Evolutionary conservation across 2,329 filamentous ascomycete species (phyloP), one percentile per base, ranked within the genome.

Genomic region (Calonectria leucothoes): DNA sequence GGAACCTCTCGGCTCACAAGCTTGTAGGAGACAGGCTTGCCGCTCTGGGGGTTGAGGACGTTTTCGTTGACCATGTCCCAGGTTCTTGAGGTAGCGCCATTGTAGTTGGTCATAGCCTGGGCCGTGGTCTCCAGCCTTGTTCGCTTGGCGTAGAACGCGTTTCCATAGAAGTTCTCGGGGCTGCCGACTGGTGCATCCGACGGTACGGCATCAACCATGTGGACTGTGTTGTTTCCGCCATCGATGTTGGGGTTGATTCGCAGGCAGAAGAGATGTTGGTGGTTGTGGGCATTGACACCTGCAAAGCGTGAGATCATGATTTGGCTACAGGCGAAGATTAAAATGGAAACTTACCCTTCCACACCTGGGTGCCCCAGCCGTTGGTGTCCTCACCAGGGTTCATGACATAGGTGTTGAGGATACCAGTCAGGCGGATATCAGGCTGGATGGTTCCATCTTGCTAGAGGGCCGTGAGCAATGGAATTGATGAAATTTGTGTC

Each of bases 201-300:
- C 1, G 89, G 87, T 1, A 92, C 89, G 0, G 95, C 93, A 78
- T 98, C 96, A 15, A 93, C 92, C 85, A 96, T 91, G 87, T 95
- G 96, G 72, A 98, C 89, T 0, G 95, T 96, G 83, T 98, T 98
- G 75, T 93, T 89, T 1, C 93, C 91, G 0, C 96, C 96, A 82
- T 98, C 96, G 69, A 98, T 91, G 81, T 96, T 97, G 37, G 95
- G 91, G 82, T 98, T 94, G 52, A 98, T 88, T 51, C 96, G 94
- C 52, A 98, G 87, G 82, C 95, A 98, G 90, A 98, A 98, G 37
- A 98, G 89, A 84, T 98, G 96, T 85, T 98, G 95, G 84, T 98
- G 96, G 86, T 98, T 98, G 86, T 98, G 96, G 0, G 96, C 96
- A 81, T 98, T 98, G 81, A 98, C 70, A 10, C 70, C 55, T 61